Percentiles rank a stretch among this genome's conserved stretches.
phyloP scores from a whole-genome alignment of 768 basidiomycete genomes.

The Termitomyces sp. region DNA sequence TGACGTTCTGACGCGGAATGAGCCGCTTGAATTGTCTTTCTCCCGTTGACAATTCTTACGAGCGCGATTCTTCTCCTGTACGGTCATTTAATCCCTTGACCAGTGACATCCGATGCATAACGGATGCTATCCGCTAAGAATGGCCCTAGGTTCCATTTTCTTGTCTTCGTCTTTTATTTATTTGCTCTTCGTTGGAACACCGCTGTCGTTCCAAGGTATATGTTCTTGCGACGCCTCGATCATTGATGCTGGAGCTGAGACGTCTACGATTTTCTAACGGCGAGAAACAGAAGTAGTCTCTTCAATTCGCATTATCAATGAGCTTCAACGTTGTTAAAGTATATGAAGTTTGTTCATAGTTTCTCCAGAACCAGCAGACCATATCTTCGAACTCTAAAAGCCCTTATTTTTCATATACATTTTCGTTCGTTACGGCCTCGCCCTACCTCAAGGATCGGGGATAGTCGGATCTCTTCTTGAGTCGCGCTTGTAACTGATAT shows the following conservation, averaged over 20 bases:
- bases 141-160: background rate
- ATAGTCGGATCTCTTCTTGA: background rate
- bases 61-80: background rate
- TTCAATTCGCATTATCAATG: background rate
- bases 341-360: background rate
- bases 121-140: background rate
- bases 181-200: too few species aligned
- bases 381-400: background rate
- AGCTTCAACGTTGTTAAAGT: background rate
- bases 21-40: too few species aligned
- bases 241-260: background rate
- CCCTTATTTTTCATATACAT: background rate
- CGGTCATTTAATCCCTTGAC: too few species aligned
- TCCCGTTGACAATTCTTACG: too few species aligned
- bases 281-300: background rate
- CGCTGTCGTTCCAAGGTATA: too few species aligned
- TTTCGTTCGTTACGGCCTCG: background rate
- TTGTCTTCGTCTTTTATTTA: too few species aligned
- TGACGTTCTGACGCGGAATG: too few species aligned
- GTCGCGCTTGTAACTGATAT: too few species aligned
- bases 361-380: background rate
- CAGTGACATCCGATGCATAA: too few species aligned
- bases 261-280: background rate
- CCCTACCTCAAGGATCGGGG: background rate
- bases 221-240: background rate